phyloP scores from a whole-genome alignment of 768 basidiomycete species.

The Multifurca ochricompacta region DNA sequence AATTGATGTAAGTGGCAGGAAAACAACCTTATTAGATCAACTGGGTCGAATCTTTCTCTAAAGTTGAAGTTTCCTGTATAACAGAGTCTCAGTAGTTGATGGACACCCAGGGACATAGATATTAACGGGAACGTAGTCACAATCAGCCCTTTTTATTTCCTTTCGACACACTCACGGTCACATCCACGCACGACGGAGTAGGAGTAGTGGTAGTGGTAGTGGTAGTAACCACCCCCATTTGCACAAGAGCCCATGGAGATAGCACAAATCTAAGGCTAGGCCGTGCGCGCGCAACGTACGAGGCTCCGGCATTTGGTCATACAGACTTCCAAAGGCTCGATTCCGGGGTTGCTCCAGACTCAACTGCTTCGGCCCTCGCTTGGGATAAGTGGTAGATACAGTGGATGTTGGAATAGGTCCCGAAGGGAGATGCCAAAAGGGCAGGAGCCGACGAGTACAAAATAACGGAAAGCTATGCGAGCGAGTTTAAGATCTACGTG shows the following conservation, averaged over 20 bases:
- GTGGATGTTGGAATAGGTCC: conserved; percentile 37
- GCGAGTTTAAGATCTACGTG: neutral
- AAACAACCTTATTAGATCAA: too few species aligned
- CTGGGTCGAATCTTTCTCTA: conserved; percentile 92
- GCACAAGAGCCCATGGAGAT: conserved; percentile 99
- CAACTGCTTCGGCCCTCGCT: conserved; percentile 72
- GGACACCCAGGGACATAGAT: conserved; percentile 97
- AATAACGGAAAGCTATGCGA: conserved; percentile 40
- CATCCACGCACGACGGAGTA: conserved; percentile 98
- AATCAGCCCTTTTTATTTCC: neutral
- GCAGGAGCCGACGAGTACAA: conserved; percentile 47
- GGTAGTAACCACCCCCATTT: conserved; percentile 95
- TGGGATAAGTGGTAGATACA: conserved; percentile 43
- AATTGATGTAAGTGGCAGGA: too few species aligned
- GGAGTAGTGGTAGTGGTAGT: too few species aligned
- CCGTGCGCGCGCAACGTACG: conserved; percentile 42
- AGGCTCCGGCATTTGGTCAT: conserved; percentile 98
- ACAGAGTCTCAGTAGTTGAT: conserved; percentile 90
- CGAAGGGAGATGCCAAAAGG: conserved; percentile 33
- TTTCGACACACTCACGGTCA: conserved; percentile 59
- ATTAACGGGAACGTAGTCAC: conserved; percentile 74
- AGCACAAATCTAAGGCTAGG: conserved; percentile 54
- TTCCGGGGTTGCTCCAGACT: conserved; percentile 87
- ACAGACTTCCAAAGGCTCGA: conserved; percentile 87
- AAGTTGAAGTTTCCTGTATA: conserved; percentile 95